Evolutionary conservation across 1,139 yeast genomes (phyloP).

Genomic region (Yamadazyma friedrichii): DNA sequence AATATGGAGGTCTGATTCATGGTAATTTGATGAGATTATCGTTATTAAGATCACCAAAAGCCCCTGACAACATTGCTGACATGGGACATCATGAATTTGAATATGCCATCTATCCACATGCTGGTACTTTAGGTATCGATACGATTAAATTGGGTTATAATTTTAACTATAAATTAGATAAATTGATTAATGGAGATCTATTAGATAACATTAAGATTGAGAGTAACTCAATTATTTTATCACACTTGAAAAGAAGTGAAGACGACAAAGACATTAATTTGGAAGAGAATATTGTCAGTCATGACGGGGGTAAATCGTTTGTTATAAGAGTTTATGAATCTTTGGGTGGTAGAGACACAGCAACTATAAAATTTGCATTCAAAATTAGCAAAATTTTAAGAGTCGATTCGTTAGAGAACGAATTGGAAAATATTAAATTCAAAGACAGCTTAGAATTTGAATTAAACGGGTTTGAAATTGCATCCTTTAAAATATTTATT

Average conservation of each 20-base stretch:
- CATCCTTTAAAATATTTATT: constrained; percentile 55
- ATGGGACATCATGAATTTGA: constrained; percentile 85
- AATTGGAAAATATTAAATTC: constrained; percentile 27
- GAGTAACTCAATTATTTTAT: constrained; percentile 56
- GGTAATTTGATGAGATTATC: constrained; percentile 87
- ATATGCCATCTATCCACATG: constrained; percentile 83
- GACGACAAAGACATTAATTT: constrained; percentile 60
- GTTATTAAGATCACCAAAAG: constrained; percentile 79
- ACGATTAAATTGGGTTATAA: constrained; percentile 77
- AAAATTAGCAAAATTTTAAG: constrained; percentile 51
- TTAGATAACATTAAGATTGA: constrained; percentile 26
- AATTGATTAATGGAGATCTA: constrained; percentile 12
- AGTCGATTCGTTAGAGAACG: constrained; percentile 74
- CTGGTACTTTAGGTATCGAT: constrained; percentile 58
- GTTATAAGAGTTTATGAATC: constrained; percentile 81
- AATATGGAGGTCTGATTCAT: constrained; percentile 89
- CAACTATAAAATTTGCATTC: constrained; percentile 36
- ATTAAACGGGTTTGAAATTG: constrained; percentile 77
- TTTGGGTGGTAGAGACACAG: constrained; percentile 70
- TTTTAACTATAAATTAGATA: constrained; percentile 61
- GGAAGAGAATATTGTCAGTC: constrained; percentile 33
- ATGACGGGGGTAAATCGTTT: constrained; percentile 49
- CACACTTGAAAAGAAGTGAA: constrained; percentile 85
- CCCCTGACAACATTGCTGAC: constrained; percentile 91
- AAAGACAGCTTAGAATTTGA: constrained; percentile 39